Evolutionary conservation across 2,329 filamentous ascomycete genomes (phyloP).

Genomic region (Onygena corvina): DNA sequence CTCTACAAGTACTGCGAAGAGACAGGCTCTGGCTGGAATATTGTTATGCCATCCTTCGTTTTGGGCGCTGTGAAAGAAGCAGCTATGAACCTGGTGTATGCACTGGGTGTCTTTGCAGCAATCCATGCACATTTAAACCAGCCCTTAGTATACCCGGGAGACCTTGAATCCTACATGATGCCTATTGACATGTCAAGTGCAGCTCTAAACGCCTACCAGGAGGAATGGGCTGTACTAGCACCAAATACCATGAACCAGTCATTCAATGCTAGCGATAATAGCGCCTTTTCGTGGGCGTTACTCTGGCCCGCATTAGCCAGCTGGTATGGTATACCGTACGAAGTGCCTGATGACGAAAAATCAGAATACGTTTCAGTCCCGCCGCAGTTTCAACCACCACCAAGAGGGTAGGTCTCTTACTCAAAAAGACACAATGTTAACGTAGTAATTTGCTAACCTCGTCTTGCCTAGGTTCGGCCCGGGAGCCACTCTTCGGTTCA

Average conservation of each 20-base stretch:
- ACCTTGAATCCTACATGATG: conserved; percentile 16
- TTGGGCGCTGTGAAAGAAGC: conserved; percentile 21
- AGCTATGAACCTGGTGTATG: conserved; percentile 19
- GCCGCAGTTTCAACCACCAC: conserved; percentile 12
- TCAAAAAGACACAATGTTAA: neutral
- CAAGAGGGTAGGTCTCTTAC: conserved; percentile 14
- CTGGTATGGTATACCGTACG: conserved; percentile 20
- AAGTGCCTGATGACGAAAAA: conserved; percentile 13
- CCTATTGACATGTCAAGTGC: conserved; percentile 18
- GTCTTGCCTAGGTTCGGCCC: conserved; percentile 32
- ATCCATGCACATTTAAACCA: conserved; percentile 17
- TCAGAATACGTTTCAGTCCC: conserved; percentile 11
- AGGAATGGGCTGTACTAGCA: conserved; percentile 23
- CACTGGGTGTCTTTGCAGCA: conserved; percentile 19
- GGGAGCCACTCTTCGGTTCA: conserved; percentile 27
- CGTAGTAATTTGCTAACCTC: neutral
- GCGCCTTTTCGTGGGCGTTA: conserved; percentile 18
- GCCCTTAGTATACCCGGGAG: conserved; percentile 18
- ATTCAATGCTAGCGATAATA: conserved; percentile 22
- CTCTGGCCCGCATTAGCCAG: conserved; percentile 21
- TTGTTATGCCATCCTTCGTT: conserved; percentile 19
- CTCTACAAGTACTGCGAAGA: conserved; percentile 19
- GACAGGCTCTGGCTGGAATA: conserved; percentile 18
- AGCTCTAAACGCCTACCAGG: conserved; percentile 18
- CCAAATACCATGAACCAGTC: conserved; percentile 19